phyloP scores from a whole-genome alignment of 208 protist genomes.

The Wallacemonas sp. region DNA sequence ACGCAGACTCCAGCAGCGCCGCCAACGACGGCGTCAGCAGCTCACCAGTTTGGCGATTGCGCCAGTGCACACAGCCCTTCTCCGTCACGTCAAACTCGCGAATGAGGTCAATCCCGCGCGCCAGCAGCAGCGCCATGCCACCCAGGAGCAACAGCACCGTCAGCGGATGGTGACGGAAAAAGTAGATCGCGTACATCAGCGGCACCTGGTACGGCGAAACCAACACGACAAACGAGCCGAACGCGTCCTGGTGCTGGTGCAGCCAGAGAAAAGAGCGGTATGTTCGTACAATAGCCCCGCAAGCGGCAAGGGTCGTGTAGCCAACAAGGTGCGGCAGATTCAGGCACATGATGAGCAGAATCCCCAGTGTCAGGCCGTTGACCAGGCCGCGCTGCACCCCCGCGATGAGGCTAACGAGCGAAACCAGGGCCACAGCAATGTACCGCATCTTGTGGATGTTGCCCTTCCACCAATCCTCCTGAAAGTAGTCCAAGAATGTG shows the following conservation, averaged over 20 bases:
- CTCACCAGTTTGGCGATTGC: conserved; percentile 2
- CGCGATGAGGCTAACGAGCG: conserved; percentile 26
- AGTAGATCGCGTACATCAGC: conserved; percentile 53
- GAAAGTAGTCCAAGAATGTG: conserved; percentile 50
- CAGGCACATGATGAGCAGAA: conserved; percentile 66
- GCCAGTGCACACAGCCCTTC: conserved; percentile 69
- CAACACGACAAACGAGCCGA: conserved; percentile 38
- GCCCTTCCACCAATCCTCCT: conserved; percentile 70
- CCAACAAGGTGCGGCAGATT: conserved; percentile 68
- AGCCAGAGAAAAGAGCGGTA: conserved; percentile 65
- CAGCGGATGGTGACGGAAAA: conserved; percentile 49
- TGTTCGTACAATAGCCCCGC: conserved; percentile 36
- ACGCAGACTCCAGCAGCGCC: conserved; percentile 66
- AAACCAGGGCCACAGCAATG: conserved; percentile 55
- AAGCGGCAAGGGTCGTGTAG: conserved; percentile 54
- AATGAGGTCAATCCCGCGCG: conserved; percentile 64
- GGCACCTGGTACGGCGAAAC: conserved; percentile 51
- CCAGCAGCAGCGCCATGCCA: conserved; percentile 52
- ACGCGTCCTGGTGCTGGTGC: conserved; percentile 50
- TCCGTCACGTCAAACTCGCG: conserved; percentile 73
- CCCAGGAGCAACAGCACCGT: conserved; percentile 47
- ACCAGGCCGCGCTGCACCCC: conserved; percentile 37
- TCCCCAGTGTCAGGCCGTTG: conserved; percentile 40
- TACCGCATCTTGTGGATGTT: conserved; percentile 77
- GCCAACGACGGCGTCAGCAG: conserved; percentile 55